phyloP scores from a whole-genome alignment of 2,329 filamentous ascomycete species.

The Clarireedia paspali region DNA sequence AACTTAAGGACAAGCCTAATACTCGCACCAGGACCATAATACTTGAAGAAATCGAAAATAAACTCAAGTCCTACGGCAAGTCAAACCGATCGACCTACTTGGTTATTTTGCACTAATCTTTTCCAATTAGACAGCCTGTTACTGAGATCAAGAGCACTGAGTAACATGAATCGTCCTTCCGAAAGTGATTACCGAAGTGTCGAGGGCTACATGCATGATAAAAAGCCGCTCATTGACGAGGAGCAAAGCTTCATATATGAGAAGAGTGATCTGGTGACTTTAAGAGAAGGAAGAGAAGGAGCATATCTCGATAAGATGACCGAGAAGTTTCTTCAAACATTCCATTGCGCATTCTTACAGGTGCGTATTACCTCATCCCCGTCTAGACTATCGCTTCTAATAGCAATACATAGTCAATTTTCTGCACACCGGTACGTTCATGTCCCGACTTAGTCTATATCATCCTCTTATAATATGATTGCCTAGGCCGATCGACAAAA shows the following conservation, averaged over 20 bases:
- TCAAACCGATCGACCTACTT: background rate
- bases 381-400: background rate
- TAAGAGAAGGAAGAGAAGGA: conserved; percentile 32
- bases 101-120: background rate
- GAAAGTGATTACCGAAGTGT: conserved; percentile 30
- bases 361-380: background rate
- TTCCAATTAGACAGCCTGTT: background rate
- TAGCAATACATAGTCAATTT: conserved; percentile 6
- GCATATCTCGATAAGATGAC: conserved; percentile 33
- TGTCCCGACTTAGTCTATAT: no score
- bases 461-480: no score
- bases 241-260: conserved; percentile 29
- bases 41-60: conserved; percentile 13
- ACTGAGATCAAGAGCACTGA: conserved; percentile 14
- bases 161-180: conserved; percentile 26
- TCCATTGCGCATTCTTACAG: conserved; percentile 8
- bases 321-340: conserved; percentile 24
- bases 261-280: conserved; percentile 35
- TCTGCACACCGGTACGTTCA: conserved; percentile 4
- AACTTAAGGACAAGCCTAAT: background rate
- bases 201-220: conserved; percentile 21
- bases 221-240: conserved; percentile 18
- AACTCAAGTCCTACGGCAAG: conserved; percentile 10
- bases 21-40: conserved; percentile 5
- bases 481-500: background rate